phyloP scores from a whole-genome alignment of 2,329 filamentous ascomycete species.

The Penicillium sclerotiorum region DNA sequence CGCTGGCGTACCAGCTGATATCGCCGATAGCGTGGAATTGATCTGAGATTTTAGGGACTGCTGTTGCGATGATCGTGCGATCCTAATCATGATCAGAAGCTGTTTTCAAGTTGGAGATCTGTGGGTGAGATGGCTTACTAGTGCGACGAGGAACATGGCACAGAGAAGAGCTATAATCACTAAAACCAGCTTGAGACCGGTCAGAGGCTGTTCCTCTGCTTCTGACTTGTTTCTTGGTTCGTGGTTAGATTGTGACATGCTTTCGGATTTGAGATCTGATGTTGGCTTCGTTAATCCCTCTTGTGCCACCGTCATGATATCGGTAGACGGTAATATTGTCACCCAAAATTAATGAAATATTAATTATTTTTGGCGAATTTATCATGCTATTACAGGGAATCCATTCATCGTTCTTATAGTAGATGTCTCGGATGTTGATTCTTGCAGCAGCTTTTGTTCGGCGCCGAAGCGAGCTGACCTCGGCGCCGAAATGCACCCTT shows the following conservation, averaged over 20 bases:
- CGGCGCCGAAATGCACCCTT: slow-evolving; percentile 3
- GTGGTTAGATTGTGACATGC: background rate
- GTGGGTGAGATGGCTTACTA: slow-evolving; percentile 2
- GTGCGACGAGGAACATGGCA: slow-evolving; percentile 19
- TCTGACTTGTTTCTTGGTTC: background rate
- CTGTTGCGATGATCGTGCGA: slow-evolving; percentile 20
- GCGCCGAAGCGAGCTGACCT: background rate
- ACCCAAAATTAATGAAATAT: too few species aligned
- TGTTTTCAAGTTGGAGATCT: background rate
- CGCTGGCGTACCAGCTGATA: slow-evolving; percentile 20
- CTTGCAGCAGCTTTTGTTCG: background rate
- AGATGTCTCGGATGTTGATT: background rate
- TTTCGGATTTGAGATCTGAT: background rate
- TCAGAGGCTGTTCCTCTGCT: background rate
- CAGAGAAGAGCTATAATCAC: slow-evolving; percentile 4
- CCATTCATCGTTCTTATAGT: background rate
- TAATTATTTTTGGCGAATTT: too few species aligned
- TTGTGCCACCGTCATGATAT: background rate
- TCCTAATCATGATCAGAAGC: slow-evolving; percentile 5
- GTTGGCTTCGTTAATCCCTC: background rate
- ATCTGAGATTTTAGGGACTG: slow-evolving; percentile 14
- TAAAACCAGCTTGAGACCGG: background rate
- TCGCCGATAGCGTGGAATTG: slow-evolving; percentile 16
- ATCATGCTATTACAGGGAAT: too few species aligned
- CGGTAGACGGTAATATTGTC: too few species aligned